A percentile compares a stretch with the other conserved stretches of the same genome.
phyloP scores from a whole-genome alignment of 2,329 filamentous ascomycete species.

The Niveomyces coronatus region DNA sequence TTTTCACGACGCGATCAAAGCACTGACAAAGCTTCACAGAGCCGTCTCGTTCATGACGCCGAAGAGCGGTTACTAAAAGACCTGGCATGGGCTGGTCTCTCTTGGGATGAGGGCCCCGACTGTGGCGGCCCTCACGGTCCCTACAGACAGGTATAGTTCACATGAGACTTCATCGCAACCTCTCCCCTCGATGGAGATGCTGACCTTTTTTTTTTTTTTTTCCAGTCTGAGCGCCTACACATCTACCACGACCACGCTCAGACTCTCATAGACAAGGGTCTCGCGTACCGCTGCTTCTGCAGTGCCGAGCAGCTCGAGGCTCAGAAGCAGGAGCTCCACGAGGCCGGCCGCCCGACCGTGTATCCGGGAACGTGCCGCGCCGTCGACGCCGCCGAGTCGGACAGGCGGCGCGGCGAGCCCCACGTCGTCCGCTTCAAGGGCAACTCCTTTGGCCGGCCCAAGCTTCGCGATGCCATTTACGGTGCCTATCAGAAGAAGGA shows the following conservation, averaged over 20 bases:
- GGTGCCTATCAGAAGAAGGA: conserved; percentile 50
- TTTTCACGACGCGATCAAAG: conserved; percentile 5
- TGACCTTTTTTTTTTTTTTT: no score
- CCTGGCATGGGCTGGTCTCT: conserved; percentile 75
- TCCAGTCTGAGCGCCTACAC: conserved; percentile 64
- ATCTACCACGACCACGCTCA: conserved; percentile 65
- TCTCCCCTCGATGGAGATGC: not conserved
- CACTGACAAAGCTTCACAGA: conserved; percentile 35
- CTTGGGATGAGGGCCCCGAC: conserved; percentile 91
- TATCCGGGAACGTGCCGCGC: conserved; percentile 60
- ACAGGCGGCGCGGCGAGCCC: conserved; percentile 55
- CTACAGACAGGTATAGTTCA: conserved; percentile 60
- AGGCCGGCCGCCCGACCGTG: conserved; percentile 31
- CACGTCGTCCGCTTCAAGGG: conserved; percentile 72
- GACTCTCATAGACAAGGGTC: conserved; percentile 55
- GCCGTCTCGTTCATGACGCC: conserved; percentile 69
- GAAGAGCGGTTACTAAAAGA: conserved; percentile 70
- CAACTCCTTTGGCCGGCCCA: conserved; percentile 41
- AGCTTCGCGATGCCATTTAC: conserved; percentile 72
- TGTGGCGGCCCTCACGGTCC: conserved; percentile 74
- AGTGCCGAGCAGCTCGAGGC: conserved; percentile 57
- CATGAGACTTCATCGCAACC: not conserved
- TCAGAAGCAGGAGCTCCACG: conserved; percentile 53
- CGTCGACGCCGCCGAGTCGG: conserved; percentile 56
- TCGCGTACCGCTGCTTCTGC: conserved; percentile 93